Evolutionary conservation across 108 stramenopile species (phyloP).

Genomic region (Cyclotella kingstonii): DNA sequence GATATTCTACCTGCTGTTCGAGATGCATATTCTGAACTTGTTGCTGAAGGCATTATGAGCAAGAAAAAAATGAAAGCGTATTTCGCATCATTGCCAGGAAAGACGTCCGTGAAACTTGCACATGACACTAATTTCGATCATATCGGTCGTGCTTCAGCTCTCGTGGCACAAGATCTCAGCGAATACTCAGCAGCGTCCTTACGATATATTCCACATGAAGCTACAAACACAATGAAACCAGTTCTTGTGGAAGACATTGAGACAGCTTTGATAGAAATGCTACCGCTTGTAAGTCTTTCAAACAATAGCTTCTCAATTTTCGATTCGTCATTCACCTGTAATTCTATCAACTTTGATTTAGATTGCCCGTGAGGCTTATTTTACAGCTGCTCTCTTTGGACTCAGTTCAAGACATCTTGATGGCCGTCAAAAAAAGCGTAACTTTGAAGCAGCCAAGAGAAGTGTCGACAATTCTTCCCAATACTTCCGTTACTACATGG

Average conservation of each 20-base stretch:
- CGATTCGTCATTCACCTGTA: no score
- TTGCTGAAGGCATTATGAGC: slow-evolving; percentile 85
- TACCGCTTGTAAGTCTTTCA: slow-evolving; percentile 48
- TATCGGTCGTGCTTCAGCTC: slow-evolving; percentile 33
- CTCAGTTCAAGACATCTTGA: slow-evolving; percentile 74
- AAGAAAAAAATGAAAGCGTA: slow-evolving; percentile 88
- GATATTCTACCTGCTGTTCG: slow-evolving; percentile 78
- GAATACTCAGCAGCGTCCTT: slow-evolving; percentile 61
- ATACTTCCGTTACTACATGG: slow-evolving; percentile 84
- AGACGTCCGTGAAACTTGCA: slow-evolving; percentile 62
- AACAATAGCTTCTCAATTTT: no score
- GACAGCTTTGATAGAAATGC: slow-evolving; percentile 66
- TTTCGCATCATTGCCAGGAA: slow-evolving; percentile 80
- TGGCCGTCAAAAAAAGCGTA: slow-evolving; percentile 86
- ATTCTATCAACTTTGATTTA: neutral
- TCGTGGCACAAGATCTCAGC: slow-evolving; percentile 63
- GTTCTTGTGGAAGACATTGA: slow-evolving; percentile 79
- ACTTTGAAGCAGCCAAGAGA: slow-evolving; percentile 81
- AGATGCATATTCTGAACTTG: slow-evolving; percentile 83
- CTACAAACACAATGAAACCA: slow-evolving; percentile 47
- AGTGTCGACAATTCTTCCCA: slow-evolving; percentile 80
- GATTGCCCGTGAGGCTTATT: slow-evolving; percentile 87
- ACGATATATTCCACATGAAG: slow-evolving; percentile 27
- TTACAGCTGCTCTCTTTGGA: slow-evolving; percentile 85
- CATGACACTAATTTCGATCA: slow-evolving; percentile 37